Base-by-base conservation (phyloP, 2,329 filamentous ascomycete species). In the Colletotrichum sp. region DNA sequence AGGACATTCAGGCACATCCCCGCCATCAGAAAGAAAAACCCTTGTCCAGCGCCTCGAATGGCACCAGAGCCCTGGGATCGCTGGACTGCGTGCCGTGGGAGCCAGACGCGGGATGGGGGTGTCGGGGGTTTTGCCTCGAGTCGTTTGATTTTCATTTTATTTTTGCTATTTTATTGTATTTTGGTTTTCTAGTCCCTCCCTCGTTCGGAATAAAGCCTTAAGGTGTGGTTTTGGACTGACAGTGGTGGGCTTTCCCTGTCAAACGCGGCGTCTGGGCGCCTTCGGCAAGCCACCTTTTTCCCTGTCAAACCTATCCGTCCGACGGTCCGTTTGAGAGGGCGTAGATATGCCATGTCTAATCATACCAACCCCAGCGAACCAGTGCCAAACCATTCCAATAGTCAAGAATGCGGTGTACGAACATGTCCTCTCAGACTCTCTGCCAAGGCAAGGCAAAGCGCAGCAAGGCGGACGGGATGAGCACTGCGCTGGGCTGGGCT, bases 21-120 rank as follows among this genome's bases (percentile, higher is more conserved):
- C 38, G 30, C 62, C 18, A 59, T 24, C 38, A 28, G 56, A 26
- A 63, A 43, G 18, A 12, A 43, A n/a, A 43, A 43, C 38, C 38
- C 69, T 58, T 68, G 55, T 75, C 28, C 55, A 34, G 56, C 32
- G 26, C 38, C 26, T 26, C 38, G 43, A 30, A 56, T 66, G 61
- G 55, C 68, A 72, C 72, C 32, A n/a, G 56, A 74, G 72, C 55
- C 62, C 68, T 74, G 61, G 67, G 55, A 71, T 71, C 28, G 52
- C 28, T 36, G 16, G 28, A 43, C 38, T 43, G 38, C 18, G 38
- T 43, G 26, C 34, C 32, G 70, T 36, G 34, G 56, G 36, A 55
- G 30, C 28, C 18, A 48, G 71, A 43, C 59, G 61, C 61, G 67
- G 67, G 59, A 71, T 71, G 59, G 24, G 43, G 48, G 13, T 65